phyloP scores from a whole-genome alignment of 768 basidiomycete genomes.

The Mycena indigotica region DNA sequence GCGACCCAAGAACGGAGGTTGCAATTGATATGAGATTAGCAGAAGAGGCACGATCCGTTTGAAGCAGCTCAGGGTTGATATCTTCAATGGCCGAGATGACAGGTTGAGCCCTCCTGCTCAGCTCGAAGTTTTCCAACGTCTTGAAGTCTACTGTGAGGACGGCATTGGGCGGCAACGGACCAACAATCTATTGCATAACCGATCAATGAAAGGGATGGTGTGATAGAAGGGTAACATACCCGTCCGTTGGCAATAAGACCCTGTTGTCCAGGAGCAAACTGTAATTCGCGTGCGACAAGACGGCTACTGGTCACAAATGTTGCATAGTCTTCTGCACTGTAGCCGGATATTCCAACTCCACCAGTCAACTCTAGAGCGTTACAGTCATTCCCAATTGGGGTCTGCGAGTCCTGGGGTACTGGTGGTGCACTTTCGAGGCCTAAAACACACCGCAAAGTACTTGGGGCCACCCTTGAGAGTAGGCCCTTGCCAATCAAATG shows the following conservation, averaged over 20 bases:
- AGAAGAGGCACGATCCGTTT: slow-evolving; percentile 48
- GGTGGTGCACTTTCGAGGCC: slow-evolving; percentile 25
- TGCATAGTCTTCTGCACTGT: slow-evolving; percentile 37
- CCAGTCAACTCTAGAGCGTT: slow-evolving; percentile 36
- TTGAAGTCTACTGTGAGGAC: slow-evolving; percentile 76
- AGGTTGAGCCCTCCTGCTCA: slow-evolving; percentile 66
- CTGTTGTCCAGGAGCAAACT: slow-evolving; percentile 59
- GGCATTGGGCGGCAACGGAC: slow-evolving; percentile 61
- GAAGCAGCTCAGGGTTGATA: slow-evolving; percentile 42
- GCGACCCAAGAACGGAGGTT: slow-evolving; percentile 71
- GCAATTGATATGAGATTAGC: slow-evolving; percentile 65
- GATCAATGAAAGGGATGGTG: slow-evolving; percentile 8
- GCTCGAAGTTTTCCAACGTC: slow-evolving; percentile 73
- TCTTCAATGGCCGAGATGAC: slow-evolving; percentile 66
- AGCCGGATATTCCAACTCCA: slow-evolving; percentile 35
- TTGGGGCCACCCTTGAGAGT: slow-evolving; percentile 42
- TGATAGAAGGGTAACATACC: slow-evolving; percentile 45
- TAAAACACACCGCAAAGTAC: slow-evolving; percentile 43
- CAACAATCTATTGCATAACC: slow-evolving; percentile 60
- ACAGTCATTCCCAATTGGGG: slow-evolving; percentile 36
- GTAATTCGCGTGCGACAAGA: slow-evolving; percentile 55
- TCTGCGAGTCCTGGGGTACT: slow-evolving; percentile 36
- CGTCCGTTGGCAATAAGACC: slow-evolving; percentile 83
- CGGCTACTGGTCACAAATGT: slow-evolving; percentile 49
- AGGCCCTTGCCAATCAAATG: slow-evolving; percentile 47